phyloP scores from a whole-genome alignment of 768 basidiomycete genomes.

The Mycena floridula region DNA sequence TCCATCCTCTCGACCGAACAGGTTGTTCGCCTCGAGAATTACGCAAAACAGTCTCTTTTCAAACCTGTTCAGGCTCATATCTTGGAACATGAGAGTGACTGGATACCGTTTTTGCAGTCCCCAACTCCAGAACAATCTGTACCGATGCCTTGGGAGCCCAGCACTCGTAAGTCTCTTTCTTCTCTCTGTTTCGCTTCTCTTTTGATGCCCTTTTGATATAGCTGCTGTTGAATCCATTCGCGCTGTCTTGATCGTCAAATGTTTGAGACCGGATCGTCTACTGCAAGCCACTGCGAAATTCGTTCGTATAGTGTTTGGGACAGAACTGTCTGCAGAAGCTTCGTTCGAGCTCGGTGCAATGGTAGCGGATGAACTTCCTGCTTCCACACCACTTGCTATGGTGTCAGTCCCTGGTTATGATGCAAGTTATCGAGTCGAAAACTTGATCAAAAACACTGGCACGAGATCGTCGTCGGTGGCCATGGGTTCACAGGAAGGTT shows the following conservation, averaged over 20 bases:
- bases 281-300: conserved; percentile 77
- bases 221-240: conserved; percentile 74
- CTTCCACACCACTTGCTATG: conserved; percentile 81
- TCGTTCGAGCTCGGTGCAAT: conserved; percentile 72
- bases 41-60: conserved; percentile 70
- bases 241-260: conserved; percentile 76
- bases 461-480: conserved; percentile 85
- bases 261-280: conserved; percentile 87
- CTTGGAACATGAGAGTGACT: conserved; percentile 52
- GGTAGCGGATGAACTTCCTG: conserved; percentile 73
- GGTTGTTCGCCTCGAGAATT: conserved; percentile 58
- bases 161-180: conserved; percentile 54
- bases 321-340: conserved; percentile 70
- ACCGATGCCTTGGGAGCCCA: conserved; percentile 75
- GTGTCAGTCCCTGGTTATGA: conserved; percentile 96
- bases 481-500: conserved; percentile 99
- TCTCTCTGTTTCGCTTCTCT: background rate
- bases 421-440: conserved; percentile 95
- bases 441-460: conserved; percentile 71
- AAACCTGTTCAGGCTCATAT: conserved; percentile 67
- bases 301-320: conserved; percentile 69
- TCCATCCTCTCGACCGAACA: conserved; percentile 64
- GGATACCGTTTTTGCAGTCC: conserved; percentile 69
- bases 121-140: conserved; percentile 59
- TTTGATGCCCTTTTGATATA: conserved; percentile 20